Evolutionary conservation across 192 early-diverging fungal species (phyloP).

Genomic region (Phycomyces nitens): DNA sequence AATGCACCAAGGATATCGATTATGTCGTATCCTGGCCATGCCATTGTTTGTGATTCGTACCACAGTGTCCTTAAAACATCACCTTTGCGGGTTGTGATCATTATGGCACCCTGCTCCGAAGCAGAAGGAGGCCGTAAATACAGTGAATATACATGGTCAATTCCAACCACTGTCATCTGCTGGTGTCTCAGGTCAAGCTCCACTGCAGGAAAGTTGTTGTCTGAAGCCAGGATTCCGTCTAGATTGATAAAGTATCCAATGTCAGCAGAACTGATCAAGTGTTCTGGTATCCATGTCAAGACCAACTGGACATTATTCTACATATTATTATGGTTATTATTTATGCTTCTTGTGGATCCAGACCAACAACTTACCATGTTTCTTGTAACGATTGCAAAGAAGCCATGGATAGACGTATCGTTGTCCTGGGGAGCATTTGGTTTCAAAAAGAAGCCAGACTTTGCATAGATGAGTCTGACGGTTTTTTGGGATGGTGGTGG

Average conservation of each 20-base stretch:
- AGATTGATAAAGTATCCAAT: slow-evolving; percentile 5
- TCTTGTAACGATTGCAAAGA: slow-evolving; percentile 15
- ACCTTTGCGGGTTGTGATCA: slow-evolving; percentile 23
- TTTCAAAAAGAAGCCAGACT: slow-evolving; percentile 22
- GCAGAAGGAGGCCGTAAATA: slow-evolving; percentile 18
- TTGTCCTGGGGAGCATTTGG: slow-evolving; percentile 2
- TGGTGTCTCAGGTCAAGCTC: slow-evolving; percentile 9
- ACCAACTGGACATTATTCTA: slow-evolving; percentile 5
- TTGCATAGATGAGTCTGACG: slow-evolving; percentile 19
- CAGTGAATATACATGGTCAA: slow-evolving; percentile 13
- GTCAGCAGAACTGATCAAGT: slow-evolving; percentile 22
- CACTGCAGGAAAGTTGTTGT: slow-evolving; percentile 8
- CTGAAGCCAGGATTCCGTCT: slow-evolving; percentile 21
- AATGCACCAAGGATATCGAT: slow-evolving; percentile 28
- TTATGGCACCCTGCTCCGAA: slow-evolving; percentile 9
- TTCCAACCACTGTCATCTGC: slow-evolving; percentile 6
- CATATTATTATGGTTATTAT: too few species aligned
- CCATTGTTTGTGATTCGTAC: slow-evolving; percentile 8
- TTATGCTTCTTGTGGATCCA: background rate
- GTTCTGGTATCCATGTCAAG: slow-evolving; percentile 30
- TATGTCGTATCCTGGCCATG: slow-evolving; percentile 29
- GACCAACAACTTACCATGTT: slow-evolving; percentile 1
- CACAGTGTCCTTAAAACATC: slow-evolving; percentile 24
- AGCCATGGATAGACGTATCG: slow-evolving; percentile 11
- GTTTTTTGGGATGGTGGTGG: background rate